Percentiles rank a stretch among this genome's conserved stretches.
Evolutionary conservation across 306 rosid species (phyloP).

Genomic region (Clitoria ternatea): DNA sequence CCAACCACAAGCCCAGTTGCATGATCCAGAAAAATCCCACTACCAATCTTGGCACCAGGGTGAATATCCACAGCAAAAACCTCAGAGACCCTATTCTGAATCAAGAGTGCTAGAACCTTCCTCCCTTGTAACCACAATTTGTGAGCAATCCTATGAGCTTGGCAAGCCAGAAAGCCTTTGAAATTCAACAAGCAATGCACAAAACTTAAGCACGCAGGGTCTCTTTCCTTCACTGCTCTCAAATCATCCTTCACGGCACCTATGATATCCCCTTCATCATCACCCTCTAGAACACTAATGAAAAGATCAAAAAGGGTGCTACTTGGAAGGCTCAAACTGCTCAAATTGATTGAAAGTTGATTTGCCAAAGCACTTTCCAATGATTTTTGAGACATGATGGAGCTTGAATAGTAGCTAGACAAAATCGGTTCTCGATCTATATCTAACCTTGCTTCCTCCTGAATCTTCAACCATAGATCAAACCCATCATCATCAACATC

Average conservation of each 20-base stretch:
- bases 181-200: conserved; percentile 75
- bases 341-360: conserved; percentile 54
- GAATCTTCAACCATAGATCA: conserved; percentile 65
- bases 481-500: neutral
- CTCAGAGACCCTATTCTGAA: conserved; percentile 81
- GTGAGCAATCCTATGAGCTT: conserved; percentile 76
- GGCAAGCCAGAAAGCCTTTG: conserved; percentile 81
- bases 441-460: conserved; percentile 61
- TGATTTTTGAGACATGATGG: conserved; percentile 46
- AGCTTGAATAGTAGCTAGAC: conserved; percentile 41
- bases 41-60: conserved; percentile 78
- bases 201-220: conserved; percentile 88
- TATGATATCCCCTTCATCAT: conserved; percentile 34
- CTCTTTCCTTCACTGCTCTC: conserved; percentile 67
- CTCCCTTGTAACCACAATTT: conserved; percentile 66
- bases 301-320: conserved; percentile 54
- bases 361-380: conserved; percentile 60
- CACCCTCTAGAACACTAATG: conserved; percentile 32
- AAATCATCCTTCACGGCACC: conserved; percentile 43
- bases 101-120: conserved; percentile 53
- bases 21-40: conserved; percentile 74
- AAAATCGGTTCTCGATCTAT: conserved; percentile 65
- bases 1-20: conserved; percentile 91
- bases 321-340: conserved; percentile 47
- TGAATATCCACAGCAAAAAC: conserved; percentile 83